A percentile compares a stretch with the other conserved stretches of the same genome.
These are phyloP conservation scores for Paramarasmius palmivorus DNA, from an alignment of 1,284 basidiomycete species.

Conservation along the genomic window DNA sequence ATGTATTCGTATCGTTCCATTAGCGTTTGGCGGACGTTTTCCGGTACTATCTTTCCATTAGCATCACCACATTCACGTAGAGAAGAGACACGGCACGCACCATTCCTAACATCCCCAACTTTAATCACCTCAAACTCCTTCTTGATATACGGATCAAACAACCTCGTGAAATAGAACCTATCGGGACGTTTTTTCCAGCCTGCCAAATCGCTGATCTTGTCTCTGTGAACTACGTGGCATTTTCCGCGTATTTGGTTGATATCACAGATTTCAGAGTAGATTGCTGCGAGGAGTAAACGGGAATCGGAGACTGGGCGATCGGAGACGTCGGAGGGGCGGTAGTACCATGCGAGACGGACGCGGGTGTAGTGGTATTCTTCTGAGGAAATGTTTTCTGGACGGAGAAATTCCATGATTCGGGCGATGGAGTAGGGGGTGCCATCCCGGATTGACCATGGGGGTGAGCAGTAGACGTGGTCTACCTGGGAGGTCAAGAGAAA, in stretches of 20 bases:
- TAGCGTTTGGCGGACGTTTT: conserved; percentile 75
- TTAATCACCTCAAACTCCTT: conserved; percentile 97
- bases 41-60: too few species aligned
- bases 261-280: conserved; percentile 94
- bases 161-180: conserved; percentile 91
- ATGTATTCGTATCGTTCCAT: conserved; percentile 91
- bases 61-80: conserved; percentile 20
- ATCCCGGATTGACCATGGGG: conserved; percentile 87
- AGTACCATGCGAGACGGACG: conserved; percentile 91
- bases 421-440: conserved; percentile 93
- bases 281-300: conserved; percentile 88
- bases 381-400: conserved; percentile 43
- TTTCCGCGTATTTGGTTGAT: conserved; percentile 88
- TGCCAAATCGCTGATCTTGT: conserved; percentile 90
- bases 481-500: conserved; percentile 26
- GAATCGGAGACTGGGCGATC: conserved; percentile 85
- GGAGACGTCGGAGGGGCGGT: conserved; percentile 87
- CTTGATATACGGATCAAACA: conserved; percentile 98
- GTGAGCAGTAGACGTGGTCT: conserved; percentile 97
- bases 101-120: conserved; percentile 83
- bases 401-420: conserved; percentile 93
- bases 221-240: conserved; percentile 91
- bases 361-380: conserved; percentile 67
- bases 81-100: conserved; percentile 52
- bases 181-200: conserved; percentile 97